Percentiles rank a stretch among this genome's conserved stretches.
Conservation (phyloP, 2,329 filamentous ascomycete genomes). For the Pseudogymnoascus sp. region DNA sequence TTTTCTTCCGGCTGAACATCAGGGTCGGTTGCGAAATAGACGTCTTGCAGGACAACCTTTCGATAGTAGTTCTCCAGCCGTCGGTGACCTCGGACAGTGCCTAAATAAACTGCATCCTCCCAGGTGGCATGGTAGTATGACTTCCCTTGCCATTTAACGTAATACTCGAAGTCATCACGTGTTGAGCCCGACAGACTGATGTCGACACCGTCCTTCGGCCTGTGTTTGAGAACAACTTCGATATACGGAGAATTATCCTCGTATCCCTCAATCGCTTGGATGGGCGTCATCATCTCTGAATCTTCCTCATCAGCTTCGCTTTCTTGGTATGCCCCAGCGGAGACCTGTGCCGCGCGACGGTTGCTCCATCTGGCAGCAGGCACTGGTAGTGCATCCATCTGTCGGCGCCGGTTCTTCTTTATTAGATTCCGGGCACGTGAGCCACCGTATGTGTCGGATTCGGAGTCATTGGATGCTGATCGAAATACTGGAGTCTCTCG, state of each 20-base stretch:
- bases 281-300: constrained; percentile 57
- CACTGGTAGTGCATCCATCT: constrained; percentile 59
- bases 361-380: constrained; percentile 83
- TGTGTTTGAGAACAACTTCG: constrained; percentile 84
- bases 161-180: constrained; percentile 77
- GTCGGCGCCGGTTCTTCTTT: constrained; percentile 73
- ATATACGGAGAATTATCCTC: constrained; percentile 81
- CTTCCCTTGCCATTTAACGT: constrained; percentile 95
- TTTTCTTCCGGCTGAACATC: constrained; percentile 77
- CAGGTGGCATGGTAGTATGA: constrained; percentile 95
- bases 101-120: constrained; percentile 72
- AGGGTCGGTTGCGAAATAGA: constrained; percentile 67
- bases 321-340: constrained; percentile 58
- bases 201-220: constrained; percentile 62
- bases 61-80: constrained; percentile 93
- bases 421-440: constrained; percentile 61
- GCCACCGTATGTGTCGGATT: constrained; percentile 74
- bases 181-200: constrained; percentile 48
- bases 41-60: constrained; percentile 73
- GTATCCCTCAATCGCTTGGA: constrained; percentile 62
- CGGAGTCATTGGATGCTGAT: constrained; percentile 54
- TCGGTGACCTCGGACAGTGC: constrained; percentile 74
- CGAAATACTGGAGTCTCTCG: constrained; percentile 50
- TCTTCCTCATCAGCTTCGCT: constrained; percentile 60
- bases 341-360: constrained; percentile 69